Conservation (phyloP, 495 filamentous ascomycete genomes). For the Penicillium simplicissimum region DNA sequence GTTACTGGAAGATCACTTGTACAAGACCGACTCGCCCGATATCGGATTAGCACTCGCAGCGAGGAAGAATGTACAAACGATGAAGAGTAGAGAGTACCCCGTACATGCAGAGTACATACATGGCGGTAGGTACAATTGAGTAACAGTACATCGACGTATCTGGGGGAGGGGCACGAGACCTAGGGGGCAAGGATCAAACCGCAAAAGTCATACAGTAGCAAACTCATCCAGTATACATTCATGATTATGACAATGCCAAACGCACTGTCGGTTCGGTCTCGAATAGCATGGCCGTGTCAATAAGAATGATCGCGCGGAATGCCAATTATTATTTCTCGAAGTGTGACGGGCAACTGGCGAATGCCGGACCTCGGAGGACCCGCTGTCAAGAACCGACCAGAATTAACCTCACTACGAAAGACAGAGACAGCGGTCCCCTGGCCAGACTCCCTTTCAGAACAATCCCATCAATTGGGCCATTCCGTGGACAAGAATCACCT, state of each 20-base stretch:
- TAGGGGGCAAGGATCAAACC: background rate
- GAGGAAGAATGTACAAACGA: background rate
- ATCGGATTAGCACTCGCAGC: constrained; percentile 13
- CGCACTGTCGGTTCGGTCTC: background rate
- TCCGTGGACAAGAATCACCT: background rate
- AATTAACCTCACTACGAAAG: background rate
- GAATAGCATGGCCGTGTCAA: background rate
- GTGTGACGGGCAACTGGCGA: background rate
- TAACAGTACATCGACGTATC: background rate
- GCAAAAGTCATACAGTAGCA: background rate
- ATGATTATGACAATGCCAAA: background rate
- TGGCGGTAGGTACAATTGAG: background rate
- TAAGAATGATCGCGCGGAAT: constrained; percentile 1
- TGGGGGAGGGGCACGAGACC: constrained; percentile 8
- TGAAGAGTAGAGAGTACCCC: background rate
- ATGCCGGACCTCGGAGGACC: constrained; percentile 4
- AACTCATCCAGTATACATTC: background rate
- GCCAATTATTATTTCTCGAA: background rate
- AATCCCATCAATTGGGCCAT: background rate
- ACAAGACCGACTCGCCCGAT: constrained; percentile 6
- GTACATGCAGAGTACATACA: constrained; percentile 12
- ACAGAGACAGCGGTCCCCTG: background rate
- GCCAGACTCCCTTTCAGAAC: too few relatives aligned
- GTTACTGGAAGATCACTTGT: too few relatives aligned
- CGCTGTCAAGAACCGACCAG: constrained; percentile 4